Base-by-base conservation (phyloP, 257 asterid species). In the Solanum medicagineum region DNA sequence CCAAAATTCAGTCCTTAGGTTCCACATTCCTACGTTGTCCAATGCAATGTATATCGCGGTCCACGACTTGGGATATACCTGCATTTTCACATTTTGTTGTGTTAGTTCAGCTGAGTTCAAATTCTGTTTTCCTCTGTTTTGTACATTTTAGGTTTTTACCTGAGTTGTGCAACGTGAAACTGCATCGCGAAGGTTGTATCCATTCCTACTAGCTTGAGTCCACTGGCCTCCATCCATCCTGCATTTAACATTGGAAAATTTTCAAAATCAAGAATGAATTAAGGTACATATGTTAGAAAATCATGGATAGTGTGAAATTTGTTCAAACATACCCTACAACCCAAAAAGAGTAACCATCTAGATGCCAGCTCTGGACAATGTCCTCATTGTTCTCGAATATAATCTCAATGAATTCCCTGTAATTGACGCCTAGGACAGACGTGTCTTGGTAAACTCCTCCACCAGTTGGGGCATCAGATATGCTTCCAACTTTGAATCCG, bases 171-270 rank as follows among this genome's bases (percentile, higher is more conserved):
- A 89, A 4, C 99, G 92, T 45, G 94, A 87, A 88, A 96, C 94
- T 19, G 95, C 99, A 87, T 96, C 99, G 6, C 96, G 94, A 79
- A 96, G 97, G 84, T 96, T 96, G 92, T 96, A 96, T 19, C 49
- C 84, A 20, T 75, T 59, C 80, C 98, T 87, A 86, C 97, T 91
- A 22, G 87, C 91, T 16, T 92, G 53, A 29, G 87, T 89, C 98
- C 98, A 96, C 47, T 89, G 93, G 62, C 98, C 97, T 87, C 99
- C 99, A 84, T 96, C 95, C 99, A 96, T 96, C 88, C 99, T 96
- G 91, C 83, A 71, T 81, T 65, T 49, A 53, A 79, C 47, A 79
- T 5, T 11, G 40, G 45, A 1, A 8, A 22, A 16, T 26, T 14
- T 79, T 79, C 49, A 53, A 53, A 15, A 53, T 53, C 83, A 79